Percentiles rank a stretch among this genome's conserved stretches.
phyloP scores from a whole-genome alignment of 1,284 basidiomycete genomes.

The Cerioporus squamosus region DNA sequence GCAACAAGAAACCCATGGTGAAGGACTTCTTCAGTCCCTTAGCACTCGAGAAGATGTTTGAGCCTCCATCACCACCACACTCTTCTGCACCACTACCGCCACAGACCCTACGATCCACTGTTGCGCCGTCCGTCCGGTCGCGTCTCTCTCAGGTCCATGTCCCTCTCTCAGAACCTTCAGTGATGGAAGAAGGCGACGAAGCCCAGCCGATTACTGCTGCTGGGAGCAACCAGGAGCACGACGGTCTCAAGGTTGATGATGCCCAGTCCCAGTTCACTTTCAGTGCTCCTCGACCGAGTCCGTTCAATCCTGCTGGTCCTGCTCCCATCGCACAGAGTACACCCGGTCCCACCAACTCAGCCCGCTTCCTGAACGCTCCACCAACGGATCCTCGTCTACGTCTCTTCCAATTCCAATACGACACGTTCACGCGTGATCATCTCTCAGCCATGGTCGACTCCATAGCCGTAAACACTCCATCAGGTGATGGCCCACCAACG shows the following conservation, averaged over 20 bases:
- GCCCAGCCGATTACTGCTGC: background rate
- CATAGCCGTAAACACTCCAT: slow-evolving; percentile 79
- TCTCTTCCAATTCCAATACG: slow-evolving; percentile 91
- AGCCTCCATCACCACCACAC: slow-evolving; percentile 80
- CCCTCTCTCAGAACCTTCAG: slow-evolving; percentile 17
- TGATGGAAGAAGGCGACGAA: slow-evolving; percentile 5
- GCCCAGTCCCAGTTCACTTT: slow-evolving; percentile 78
- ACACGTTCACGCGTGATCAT: slow-evolving; percentile 92
- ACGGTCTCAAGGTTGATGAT: slow-evolving; percentile 35
- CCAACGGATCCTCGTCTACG: slow-evolving; percentile 75
- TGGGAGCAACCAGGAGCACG: background rate
- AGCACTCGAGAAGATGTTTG: slow-evolving; percentile 87
- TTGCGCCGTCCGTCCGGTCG: slow-evolving; percentile 40
- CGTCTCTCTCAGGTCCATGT: slow-evolving; percentile 39
- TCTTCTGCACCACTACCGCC: slow-evolving; percentile 28
- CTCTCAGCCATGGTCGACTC: slow-evolving; percentile 91
- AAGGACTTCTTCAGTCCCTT: slow-evolving; percentile 88
- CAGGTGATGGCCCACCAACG: slow-evolving; percentile 47
- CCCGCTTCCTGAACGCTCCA: slow-evolving; percentile 40
- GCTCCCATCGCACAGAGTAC: slow-evolving; percentile 52
- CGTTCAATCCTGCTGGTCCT: slow-evolving; percentile 38
- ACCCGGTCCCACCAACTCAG: slow-evolving; percentile 43
- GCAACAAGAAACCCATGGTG: slow-evolving; percentile 60
- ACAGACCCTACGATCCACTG: slow-evolving; percentile 16
- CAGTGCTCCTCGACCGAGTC: slow-evolving; percentile 52